Conservation (phyloP, 2,329 filamentous ascomycete species). For the Grosmannia huntii region DNA sequence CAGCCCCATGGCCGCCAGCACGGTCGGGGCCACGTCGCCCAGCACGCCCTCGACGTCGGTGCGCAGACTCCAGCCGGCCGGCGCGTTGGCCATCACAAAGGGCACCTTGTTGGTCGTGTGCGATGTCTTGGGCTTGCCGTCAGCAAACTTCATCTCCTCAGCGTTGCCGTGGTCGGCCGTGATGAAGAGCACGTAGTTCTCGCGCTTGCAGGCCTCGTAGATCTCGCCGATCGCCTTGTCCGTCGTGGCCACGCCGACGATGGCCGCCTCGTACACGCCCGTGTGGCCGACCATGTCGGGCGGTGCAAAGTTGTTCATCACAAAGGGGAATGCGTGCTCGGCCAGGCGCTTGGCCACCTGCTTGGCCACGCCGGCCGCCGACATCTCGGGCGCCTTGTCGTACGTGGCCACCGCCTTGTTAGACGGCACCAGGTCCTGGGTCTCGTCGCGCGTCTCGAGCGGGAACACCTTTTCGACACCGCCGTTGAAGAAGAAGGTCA, state of each 20-base stretch:
- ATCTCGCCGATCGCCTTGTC: slow-evolving; percentile 91
- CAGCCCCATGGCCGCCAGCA: slow-evolving; percentile 83
- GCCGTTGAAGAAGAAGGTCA: slow-evolving; percentile 99
- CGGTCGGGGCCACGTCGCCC: slow-evolving; percentile 91
- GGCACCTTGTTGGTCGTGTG: slow-evolving; percentile 98
- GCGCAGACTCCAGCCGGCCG: slow-evolving; percentile 75
- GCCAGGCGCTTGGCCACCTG: slow-evolving; percentile 79
- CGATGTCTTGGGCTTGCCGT: slow-evolving; percentile 93
- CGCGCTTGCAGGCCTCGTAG: slow-evolving; percentile 85
- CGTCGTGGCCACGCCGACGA: slow-evolving; percentile 72
- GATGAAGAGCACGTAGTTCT: slow-evolving; percentile 87
- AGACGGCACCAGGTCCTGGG: slow-evolving; percentile 65
- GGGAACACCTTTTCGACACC: slow-evolving; percentile 94
- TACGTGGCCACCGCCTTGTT: slow-evolving; percentile 88
- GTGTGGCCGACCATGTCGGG: slow-evolving; percentile 99
- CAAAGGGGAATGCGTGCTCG: slow-evolving; percentile 80
- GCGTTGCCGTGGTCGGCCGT: slow-evolving; percentile 96
- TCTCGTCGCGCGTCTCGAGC: slow-evolving; percentile 80
- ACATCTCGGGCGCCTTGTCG: slow-evolving; percentile 92
- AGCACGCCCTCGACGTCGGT: slow-evolving; percentile 70
- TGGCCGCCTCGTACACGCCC: slow-evolving; percentile 88
- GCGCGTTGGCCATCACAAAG: slow-evolving; percentile 95
- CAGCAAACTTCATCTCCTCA: slow-evolving; percentile 95
- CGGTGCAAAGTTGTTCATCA: slow-evolving; percentile 99
- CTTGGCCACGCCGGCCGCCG: slow-evolving; percentile 75